Conservation (phyloP, 1,139 yeast genomes). For the Suzukiozyma palmioleophila region DNA sequence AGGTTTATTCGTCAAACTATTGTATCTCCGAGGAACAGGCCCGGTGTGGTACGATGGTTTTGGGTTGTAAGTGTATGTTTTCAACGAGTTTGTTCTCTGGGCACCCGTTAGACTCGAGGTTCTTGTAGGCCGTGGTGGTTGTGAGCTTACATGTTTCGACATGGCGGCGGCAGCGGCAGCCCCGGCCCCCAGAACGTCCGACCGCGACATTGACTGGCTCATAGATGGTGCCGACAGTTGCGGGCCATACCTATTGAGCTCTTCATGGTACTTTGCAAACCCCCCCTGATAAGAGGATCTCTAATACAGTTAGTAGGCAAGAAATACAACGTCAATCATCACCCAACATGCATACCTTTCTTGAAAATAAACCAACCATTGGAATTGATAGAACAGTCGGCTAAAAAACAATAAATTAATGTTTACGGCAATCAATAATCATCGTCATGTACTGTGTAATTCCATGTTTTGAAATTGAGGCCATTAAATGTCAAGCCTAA, state of each 20-base stretch:
- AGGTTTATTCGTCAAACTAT: constrained; percentile 13
- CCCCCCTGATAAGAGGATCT: constrained; percentile 4
- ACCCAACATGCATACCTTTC: background rate
- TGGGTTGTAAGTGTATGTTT: constrained; percentile 38
- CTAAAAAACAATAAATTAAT: too few species aligned
- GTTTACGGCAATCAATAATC: too few species aligned
- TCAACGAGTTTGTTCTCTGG: constrained; percentile 27
- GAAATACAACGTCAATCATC: background rate
- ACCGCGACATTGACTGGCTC: background rate
- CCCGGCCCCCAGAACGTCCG: constrained; percentile 27
- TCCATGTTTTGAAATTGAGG: too few species aligned
- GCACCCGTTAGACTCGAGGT: constrained; percentile 13
- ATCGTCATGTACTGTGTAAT: too few species aligned
- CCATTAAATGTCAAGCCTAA: background rate
- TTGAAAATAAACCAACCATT: background rate
- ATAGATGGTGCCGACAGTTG: background rate
- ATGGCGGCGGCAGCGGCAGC: constrained; percentile 47
- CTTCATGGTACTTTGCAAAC: constrained; percentile 3
- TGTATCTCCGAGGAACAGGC: constrained; percentile 18
- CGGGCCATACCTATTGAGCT: constrained; percentile 2
- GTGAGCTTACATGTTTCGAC: constrained; percentile 22
- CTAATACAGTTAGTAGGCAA: constrained; percentile 4
- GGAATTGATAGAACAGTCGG: too few species aligned
- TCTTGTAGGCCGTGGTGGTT: constrained; percentile 6
- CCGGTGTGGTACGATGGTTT: constrained; percentile 35